Evolutionary conservation across 2,329 filamentous ascomycete genomes (phyloP), one percentile per base, ranked within the genome.

Genomic region (Amauroascus niger): DNA sequence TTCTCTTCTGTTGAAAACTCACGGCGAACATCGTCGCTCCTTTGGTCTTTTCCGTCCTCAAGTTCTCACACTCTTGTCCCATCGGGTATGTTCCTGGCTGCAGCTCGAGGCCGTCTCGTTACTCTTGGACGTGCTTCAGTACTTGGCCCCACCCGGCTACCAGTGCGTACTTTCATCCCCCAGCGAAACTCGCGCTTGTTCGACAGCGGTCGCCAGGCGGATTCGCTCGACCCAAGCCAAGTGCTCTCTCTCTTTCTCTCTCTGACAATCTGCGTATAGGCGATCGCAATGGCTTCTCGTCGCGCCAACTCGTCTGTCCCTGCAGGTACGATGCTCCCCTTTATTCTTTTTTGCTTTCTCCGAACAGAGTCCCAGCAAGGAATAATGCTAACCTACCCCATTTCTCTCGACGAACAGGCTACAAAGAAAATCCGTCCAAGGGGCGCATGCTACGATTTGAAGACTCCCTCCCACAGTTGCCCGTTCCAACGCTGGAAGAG

Each of bases 391-490:
- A 49, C 37, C 30, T 39, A 49, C 37, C 30, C 32, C 18, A 11
- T 6, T 24, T 3, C 11, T 3, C 11, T 33, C 20, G 30, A 40
- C 24, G n/a, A 44, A 39, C 65, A 83, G 81, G 80, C 59, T 84
- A 84, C 73, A 78, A 76, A 61, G 81, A 84, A 70, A 80, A 84
- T 63, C 66, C 73, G 58, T 76, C 75, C 64, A 83, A 83, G 65
- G 81, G 81, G 55, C 71, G 74, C 39, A 83, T 83, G 79, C 76
- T 84, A 63, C 77, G 81, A 40, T 84, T 81, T 63, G 81, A 84
- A 68, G 80, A 83, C 57, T 83, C 80, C 13, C 75, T 84, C 35
- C 81, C 81, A 45, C 73, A 71, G 49, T 71, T 84, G 43, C 81
- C 81, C 8, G 79, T 84, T 40, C 81, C 81, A 22, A 75, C 79